phyloP scores from a whole-genome alignment of 768 basidiomycete species.

The Russula foetens region DNA sequence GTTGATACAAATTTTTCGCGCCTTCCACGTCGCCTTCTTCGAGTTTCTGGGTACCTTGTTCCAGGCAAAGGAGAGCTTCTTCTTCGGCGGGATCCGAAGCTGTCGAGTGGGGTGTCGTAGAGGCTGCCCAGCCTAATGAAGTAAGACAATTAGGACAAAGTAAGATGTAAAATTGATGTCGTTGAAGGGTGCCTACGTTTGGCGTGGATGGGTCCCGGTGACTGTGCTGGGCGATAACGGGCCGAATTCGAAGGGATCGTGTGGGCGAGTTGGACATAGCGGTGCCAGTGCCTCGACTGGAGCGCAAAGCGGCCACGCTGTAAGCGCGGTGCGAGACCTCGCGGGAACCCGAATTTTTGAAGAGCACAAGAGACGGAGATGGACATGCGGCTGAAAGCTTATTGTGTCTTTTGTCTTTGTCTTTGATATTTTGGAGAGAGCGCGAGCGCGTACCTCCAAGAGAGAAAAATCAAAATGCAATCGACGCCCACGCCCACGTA shows the following conservation, averaged over 20 bases:
- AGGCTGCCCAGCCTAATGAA: slow-evolving; percentile 65
- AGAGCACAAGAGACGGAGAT: not conserved
- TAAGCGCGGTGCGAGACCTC: slow-evolving; percentile 4
- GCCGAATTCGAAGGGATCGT: not conserved
- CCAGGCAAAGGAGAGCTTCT: slow-evolving; percentile 71
- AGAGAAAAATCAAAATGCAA: too few species aligned
- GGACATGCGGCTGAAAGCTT: slow-evolving; percentile 14
- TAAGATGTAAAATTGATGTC: slow-evolving; percentile 12
- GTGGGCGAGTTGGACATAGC: not conserved
- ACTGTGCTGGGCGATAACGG: not conserved
- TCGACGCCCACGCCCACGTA: too few species aligned
- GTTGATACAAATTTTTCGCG: slow-evolving; percentile 68
- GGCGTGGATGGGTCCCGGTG: not conserved
- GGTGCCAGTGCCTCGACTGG: not conserved
- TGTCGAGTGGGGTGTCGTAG: slow-evolving; percentile 74
- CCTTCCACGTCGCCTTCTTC: slow-evolving; percentile 81
- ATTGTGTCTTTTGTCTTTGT: slow-evolving; percentile 5
- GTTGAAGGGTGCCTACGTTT: not conserved
- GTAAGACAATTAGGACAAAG: slow-evolving; percentile 20
- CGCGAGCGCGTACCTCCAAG: not conserved
- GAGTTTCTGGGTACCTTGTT: slow-evolving; percentile 74
- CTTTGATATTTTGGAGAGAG: too few species aligned
- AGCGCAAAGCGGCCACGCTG: not conserved
- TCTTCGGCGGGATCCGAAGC: slow-evolving; percentile 74
- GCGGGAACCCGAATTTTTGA: slow-evolving; percentile 2